These are phyloP conservation scores for Fusarium anthophilum DNA, from an alignment of 2,329 filamentous ascomycete species.

Conservation along the genomic window DNA sequence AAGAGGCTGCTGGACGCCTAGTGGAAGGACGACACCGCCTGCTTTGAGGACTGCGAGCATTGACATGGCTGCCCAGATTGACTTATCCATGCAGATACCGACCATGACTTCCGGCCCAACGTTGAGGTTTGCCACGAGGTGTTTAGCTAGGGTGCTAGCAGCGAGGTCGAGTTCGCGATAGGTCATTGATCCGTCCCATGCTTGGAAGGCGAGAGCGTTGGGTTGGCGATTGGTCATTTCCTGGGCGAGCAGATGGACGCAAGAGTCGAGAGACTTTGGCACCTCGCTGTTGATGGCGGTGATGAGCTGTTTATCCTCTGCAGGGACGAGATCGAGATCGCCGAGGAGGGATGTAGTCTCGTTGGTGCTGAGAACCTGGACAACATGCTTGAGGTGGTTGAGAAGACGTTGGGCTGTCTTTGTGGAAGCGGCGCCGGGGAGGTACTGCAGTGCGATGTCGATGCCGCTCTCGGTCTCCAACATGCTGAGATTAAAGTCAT, in stretches of 20 bases:
- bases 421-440: background rate
- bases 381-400: background rate
- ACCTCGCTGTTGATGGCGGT: background rate
- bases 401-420: background rate
- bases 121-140: background rate
- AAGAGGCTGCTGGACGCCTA: background rate
- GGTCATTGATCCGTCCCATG: background rate
- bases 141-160: background rate
- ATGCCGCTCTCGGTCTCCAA: background rate
- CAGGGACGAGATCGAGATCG: background rate
- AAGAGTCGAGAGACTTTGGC: background rate
- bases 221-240: background rate
- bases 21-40: background rate
- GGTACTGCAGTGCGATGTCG: background rate
- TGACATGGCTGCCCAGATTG: background rate
- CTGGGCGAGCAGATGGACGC: background rate
- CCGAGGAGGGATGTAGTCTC: background rate
- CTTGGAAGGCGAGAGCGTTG: background rate
- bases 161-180: background rate
- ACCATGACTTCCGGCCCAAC: background rate
- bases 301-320: background rate
- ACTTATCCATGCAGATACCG: background rate
- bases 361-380: background rate
- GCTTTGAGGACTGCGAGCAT: background rate
- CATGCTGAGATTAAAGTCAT: conserved; percentile 2